Percentiles rank a stretch among this genome's conserved stretches.
Conservation (phyloP, 2,329 filamentous ascomycete species). For the Nectriaceae sp. region DNA sequence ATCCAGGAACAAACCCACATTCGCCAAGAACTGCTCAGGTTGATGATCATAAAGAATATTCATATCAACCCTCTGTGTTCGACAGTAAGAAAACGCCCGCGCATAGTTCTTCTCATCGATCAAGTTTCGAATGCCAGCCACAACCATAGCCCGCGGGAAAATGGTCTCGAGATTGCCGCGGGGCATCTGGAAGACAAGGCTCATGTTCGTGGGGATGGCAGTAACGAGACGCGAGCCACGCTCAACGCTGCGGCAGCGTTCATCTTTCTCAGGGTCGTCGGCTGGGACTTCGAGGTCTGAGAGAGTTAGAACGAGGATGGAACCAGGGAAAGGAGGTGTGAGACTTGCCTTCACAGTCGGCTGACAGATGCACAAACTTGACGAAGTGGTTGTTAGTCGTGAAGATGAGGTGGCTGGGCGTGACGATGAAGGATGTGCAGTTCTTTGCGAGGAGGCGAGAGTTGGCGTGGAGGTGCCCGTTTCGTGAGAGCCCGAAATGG, state of each 20-base stretch:
- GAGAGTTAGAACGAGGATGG: conserved; percentile 20
- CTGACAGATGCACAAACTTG: conserved; percentile 84
- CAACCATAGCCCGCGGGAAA: conserved; percentile 86
- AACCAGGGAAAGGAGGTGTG: not conserved
- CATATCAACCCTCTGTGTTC: conserved; percentile 94
- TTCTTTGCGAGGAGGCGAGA: conserved; percentile 75
- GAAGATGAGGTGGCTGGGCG: conserved; percentile 80
- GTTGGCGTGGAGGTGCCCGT: conserved; percentile 79
- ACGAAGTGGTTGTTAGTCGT: conserved; percentile 91
- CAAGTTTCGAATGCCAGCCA: conserved; percentile 82
- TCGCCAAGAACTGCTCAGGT: conserved; percentile 81
- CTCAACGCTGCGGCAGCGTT: conserved; percentile 89
- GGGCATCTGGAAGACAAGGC: conserved; percentile 89
- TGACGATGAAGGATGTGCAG: conserved; percentile 88
- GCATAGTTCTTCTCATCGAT: conserved; percentile 82
- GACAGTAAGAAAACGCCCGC: conserved; percentile 82
- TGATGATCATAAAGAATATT: conserved; percentile 95
- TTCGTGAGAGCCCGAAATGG: conserved; percentile 68
- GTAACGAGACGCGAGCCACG: conserved; percentile 85
- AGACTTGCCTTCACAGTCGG: conserved; percentile 60
- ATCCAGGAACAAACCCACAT: conserved; percentile 75
- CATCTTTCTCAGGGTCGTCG: conserved; percentile 89
- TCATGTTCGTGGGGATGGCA: conserved; percentile 85
- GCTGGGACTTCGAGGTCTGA: conserved; percentile 77
- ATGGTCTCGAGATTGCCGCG: conserved; percentile 95